phyloP scores from a whole-genome alignment of 352 stramenopile species.

The Pythium diclinum region DNA sequence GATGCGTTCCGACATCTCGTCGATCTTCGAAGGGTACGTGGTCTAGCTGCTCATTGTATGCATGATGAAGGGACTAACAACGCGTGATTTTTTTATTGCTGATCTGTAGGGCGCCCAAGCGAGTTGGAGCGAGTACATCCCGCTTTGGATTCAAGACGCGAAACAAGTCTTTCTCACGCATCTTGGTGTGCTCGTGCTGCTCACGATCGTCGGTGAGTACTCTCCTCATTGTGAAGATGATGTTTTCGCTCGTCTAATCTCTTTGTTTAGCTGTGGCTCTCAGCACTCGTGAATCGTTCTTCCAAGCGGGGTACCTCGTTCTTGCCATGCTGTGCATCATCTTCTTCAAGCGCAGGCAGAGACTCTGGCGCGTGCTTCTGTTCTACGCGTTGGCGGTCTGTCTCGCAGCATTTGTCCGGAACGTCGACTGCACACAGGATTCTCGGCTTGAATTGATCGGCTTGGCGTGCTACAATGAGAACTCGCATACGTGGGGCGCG shows the following conservation, averaged over 20 bases:
- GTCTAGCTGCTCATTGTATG: background rate
- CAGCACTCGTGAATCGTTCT: slow-evolving; percentile 76
- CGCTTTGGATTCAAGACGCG: slow-evolving; percentile 67
- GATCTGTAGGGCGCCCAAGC: slow-evolving; percentile 43
- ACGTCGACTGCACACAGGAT: slow-evolving; percentile 60
- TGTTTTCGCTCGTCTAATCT: background rate
- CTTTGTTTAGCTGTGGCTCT: slow-evolving; percentile 60
- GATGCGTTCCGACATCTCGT: slow-evolving; percentile 20
- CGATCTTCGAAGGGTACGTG: slow-evolving; percentile 18
- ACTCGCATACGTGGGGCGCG: slow-evolving; percentile 55
- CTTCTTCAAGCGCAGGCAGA: slow-evolving; percentile 75
- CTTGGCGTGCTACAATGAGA: slow-evolving; percentile 64
- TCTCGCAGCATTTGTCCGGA: slow-evolving; percentile 74
- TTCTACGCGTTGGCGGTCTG: slow-evolving; percentile 68
- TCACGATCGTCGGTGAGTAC: slow-evolving; percentile 71
- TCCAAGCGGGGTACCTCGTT: slow-evolving; percentile 84
- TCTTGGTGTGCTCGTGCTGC: slow-evolving; percentile 72
- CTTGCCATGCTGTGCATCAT: slow-evolving; percentile 75
- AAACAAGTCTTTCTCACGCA: slow-evolving; percentile 75
- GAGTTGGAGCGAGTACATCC: slow-evolving; percentile 46
- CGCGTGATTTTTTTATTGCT: background rate
- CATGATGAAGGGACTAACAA: background rate
- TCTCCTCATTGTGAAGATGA: slow-evolving; percentile 3
- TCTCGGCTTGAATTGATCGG: slow-evolving; percentile 56
- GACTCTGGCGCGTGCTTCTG: slow-evolving; percentile 77